Conservation (phyloP, 768 basidiomycete species). For the Amanita polypyramis region DNA sequence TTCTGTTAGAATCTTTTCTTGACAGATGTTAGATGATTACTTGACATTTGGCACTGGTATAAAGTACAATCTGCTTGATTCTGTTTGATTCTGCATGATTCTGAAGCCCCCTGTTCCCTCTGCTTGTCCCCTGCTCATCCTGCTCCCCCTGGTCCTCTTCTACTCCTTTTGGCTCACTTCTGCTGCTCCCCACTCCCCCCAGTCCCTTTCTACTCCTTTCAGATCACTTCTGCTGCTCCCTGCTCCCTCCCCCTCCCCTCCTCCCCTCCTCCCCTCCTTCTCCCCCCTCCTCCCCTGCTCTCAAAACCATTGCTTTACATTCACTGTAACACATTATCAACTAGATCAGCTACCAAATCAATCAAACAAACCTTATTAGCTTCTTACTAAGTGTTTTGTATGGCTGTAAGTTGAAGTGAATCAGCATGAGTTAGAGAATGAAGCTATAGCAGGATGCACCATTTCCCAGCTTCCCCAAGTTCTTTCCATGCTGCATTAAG, state of each 20-base stretch:
- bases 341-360: neutral
- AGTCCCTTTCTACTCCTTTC: neutral
- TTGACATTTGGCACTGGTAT: neutral
- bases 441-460: neutral
- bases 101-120: neutral
- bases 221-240: neutral
- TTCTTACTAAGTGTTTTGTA: neutral
- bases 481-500: neutral
- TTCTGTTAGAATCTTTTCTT: neutral
- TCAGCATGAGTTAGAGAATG: neutral
- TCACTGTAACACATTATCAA: neutral
- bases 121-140: neutral
- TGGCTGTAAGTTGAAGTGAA: neutral
- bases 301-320: neutral
- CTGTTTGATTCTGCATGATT: neutral
- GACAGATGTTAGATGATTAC: neutral
- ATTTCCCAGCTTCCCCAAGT: neutral
- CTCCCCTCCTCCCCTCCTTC: neutral
- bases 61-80: conserved; percentile 1
- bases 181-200: neutral
- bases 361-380: neutral
- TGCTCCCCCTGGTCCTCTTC: neutral
- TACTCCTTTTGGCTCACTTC: neutral
- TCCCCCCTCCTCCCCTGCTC: neutral
- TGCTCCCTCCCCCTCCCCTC: neutral